Percentiles rank a stretch among this genome's conserved stretches.
Evolutionary conservation across 371 early-diverging fungal species (phyloP).

Genomic region (Haplosporangium sp.): DNA sequence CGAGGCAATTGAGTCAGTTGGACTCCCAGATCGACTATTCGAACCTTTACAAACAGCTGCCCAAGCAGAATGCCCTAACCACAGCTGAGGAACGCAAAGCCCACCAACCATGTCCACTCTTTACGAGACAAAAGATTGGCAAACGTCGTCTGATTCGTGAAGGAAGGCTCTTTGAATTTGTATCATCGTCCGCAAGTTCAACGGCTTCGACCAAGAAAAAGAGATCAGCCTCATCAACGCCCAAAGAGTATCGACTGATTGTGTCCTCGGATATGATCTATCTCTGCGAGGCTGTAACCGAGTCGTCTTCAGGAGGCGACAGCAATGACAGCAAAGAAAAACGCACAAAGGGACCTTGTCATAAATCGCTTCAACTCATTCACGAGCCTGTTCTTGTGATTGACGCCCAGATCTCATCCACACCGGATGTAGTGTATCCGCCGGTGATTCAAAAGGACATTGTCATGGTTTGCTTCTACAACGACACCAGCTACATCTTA

Average conservation of each 20-base stretch:
- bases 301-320: background rate
- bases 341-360: background rate
- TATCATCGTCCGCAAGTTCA: background rate
- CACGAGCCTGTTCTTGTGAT: conserved; percentile 42
- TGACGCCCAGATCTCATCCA: conserved; percentile 47
- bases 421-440: conserved; percentile 35
- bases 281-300: conserved; percentile 21
- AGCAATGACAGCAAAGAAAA: conserved; percentile 9
- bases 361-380: conserved; percentile 17
- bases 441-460: conserved; percentile 30
- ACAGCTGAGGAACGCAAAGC: conserved; percentile 30
- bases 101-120: conserved; percentile 9
- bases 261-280: conserved; percentile 34
- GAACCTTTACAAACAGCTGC: conserved; percentile 13
- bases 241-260: conserved; percentile 37
- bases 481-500: conserved; percentile 45
- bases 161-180: conserved; percentile 26
- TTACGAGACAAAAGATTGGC: conserved; percentile 14
- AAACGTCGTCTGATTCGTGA: conserved; percentile 12
- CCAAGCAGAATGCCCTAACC: conserved; percentile 38
- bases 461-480: conserved; percentile 50
- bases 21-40: conserved; percentile 39
- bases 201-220: conserved; percentile 23
- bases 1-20: conserved; percentile 16
- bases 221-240: background rate